Evolutionary conservation across 208 protist species (phyloP), one percentile per base, ranked within the genome.

Genomic region (Lotmaria passim): DNA sequence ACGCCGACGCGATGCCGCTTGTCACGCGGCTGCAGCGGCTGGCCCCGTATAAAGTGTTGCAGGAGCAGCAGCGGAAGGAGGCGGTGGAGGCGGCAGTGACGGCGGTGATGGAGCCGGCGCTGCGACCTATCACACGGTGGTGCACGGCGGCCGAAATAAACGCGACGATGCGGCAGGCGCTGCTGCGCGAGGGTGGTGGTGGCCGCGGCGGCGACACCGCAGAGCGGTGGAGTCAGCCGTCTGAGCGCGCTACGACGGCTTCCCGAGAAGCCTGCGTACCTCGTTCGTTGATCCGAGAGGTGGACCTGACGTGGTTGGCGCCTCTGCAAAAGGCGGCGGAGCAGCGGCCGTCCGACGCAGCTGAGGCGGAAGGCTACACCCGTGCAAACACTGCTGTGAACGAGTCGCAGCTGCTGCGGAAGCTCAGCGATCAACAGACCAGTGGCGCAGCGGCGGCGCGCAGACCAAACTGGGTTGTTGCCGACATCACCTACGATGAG

Each of bases 401-500:
- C 15, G 70, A 75, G 43, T 75, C 70, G 1, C 14, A 15, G 19
- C 17, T 75, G 34, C 33, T 75, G 43, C 1, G 15, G 0, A 61
- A 75, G 47, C 15, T 46, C 2, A 67, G 60, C 23, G 46, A 41
- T 0, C 60, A 14, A 3, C 33, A 41, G 30, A 36, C 33, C n/a
- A 17, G n/a, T 15, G 60, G 23, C 48, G 15, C 33, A 38, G 31
- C 19, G 53, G 15, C 33, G 28, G 31, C 19, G 53, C 31, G n/a
- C 36, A 14, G 69, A 10, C 53, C 75, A 7, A 93, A 91, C 72
- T 93, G 88, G 88, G 65, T 93, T 26, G 67, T 93, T 11, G 73
- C 85, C 1, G 88, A 91, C 67, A 55, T 87, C 57, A 88, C 82
- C 10, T 79, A 85, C 21, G 74, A 83, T 17, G 88, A 90, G 75